Percentiles rank a stretch among this genome's conserved stretches.
Conservation (phyloP, 1,139 yeast genomes). For the Geotrichum aggregatum region DNA sequence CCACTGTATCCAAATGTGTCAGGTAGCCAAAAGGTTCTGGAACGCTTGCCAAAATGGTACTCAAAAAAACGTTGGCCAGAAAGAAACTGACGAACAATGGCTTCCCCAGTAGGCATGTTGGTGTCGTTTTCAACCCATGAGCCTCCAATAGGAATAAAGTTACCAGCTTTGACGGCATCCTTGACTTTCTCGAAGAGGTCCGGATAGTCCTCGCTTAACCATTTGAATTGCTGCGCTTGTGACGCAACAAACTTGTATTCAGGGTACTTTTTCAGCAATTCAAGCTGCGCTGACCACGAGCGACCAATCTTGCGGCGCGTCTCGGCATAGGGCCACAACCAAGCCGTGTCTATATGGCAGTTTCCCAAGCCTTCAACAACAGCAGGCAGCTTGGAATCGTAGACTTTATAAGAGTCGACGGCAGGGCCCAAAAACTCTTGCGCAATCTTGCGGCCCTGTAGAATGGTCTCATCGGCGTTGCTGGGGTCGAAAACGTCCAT, state of each 20-base stretch:
- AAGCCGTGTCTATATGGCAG: constrained; percentile 96
- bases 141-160: constrained; percentile 89
- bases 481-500: constrained; percentile 73
- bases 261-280: constrained; percentile 79
- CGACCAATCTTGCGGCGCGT: constrained; percentile 87
- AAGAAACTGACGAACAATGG: constrained; percentile 79
- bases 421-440: constrained; percentile 58
- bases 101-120: constrained; percentile 88
- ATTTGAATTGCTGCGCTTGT: constrained; percentile 91
- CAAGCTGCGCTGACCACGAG: constrained; percentile 91
- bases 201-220: constrained; percentile 86
- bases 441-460: constrained; percentile 65
- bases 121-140: constrained; percentile 98
- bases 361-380: constrained; percentile 79
- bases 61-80: constrained; percentile 84
- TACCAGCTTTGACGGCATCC: constrained; percentile 63
- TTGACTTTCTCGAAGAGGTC: constrained; percentile 61
- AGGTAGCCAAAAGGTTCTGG: constrained; percentile 86
- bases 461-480: constrained; percentile 46
- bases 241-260: constrained; percentile 93
- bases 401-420: constrained; percentile 62
- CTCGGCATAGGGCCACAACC: constrained; percentile 98
- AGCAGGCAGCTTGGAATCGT: constrained; percentile 33
- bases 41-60: constrained; percentile 69
- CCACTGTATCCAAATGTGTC: constrained; percentile 96